phyloP scores from a whole-genome alignment of 768 basidiomycete genomes.

The Mycena epipterygia region DNA sequence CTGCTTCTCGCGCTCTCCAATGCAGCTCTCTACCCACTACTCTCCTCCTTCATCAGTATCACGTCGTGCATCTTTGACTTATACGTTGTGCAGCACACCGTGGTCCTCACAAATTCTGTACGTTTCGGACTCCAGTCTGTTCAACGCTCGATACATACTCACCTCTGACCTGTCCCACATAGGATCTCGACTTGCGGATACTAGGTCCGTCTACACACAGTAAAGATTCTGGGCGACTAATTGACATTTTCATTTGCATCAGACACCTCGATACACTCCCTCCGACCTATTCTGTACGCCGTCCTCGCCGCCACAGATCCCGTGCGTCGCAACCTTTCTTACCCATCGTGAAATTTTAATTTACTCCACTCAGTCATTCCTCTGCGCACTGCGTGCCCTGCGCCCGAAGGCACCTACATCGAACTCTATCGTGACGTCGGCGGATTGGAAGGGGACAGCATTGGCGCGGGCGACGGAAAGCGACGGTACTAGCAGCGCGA shows the following conservation, averaged over 20 bases:
- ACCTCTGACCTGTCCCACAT: no score
- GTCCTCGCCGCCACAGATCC: neutral
- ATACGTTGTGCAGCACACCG: neutral
- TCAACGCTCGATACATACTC: neutral
- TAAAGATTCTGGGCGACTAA: no score
- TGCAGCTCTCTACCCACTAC: neutral
- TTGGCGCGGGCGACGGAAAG: no score
- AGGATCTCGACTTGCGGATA: neutral
- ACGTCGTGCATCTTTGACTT: neutral
- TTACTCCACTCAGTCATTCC: neutral
- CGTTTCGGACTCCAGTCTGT: neutral
- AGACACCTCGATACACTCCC: neutral
- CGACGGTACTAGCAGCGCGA: no score
- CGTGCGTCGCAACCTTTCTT: neutral
- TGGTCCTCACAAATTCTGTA: no score
- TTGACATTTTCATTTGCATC: no score
- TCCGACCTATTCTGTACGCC: neutral
- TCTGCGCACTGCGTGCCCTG: neutral
- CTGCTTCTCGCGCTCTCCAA: no score
- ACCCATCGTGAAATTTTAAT: neutral
- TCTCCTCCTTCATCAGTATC: conserved; percentile 1
- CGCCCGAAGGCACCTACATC: neutral
- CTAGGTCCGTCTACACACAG: neutral
- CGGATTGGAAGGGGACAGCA: no score
- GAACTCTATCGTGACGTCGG: no score